Base-by-base conservation (phyloP, 2,329 filamentous ascomycete genomes). In the Colletotrichum viniferum region DNA sequence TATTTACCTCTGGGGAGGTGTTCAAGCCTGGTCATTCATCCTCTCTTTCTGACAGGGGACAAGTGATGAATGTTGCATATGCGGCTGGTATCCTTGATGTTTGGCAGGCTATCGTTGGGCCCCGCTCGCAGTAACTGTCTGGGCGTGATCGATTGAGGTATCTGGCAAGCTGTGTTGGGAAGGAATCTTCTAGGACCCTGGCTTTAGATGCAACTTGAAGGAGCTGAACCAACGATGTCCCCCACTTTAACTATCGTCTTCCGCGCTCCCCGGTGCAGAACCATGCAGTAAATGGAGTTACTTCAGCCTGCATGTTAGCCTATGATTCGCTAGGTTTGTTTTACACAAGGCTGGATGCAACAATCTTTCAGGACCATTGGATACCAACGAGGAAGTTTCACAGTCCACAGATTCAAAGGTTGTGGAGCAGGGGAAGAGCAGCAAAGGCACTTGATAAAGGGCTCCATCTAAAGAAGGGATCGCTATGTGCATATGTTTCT, bases 71-170 rank as follows among this genome's bases (percentile, higher is more conserved):
- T 16, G 21, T 7, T 43, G 62, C 34, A 65, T 65, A 65, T 48
- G 24, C 62, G 36, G 28, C 24, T 7, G 18, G 43, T n/a, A 34
- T 13, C 32, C 32, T 21, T 24, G n/a, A n/a, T 36, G 32, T 0
- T 0, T 32, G 1, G 28, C 21, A 65, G 1, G 36, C 63, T 2
- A 24, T 65, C 30, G 63, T 16, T 30, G 13, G 18, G 43, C 38
- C 30, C 21, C 34, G n/a, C 21, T 63, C 0, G 1, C 21, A 18
- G 0, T 26, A 0, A 63, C 0, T 24, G 32, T 1, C 0, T 38
- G 32, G 60, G 18, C n/a, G 2, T 61, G 21, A 2, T 13, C 60
- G 21, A 0, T 26, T 26, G 60, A 1, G 32, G 18, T 8, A 0
- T 26, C 32, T 0, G 10, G 5, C 21, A 36, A 34, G 12, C 21